A percentile compares a stretch with the other conserved stretches of the same genome.
Evolutionary conservation across 345 rosid genomes (phyloP).

Genomic region (Chamaenerion angustifolium): DNA sequence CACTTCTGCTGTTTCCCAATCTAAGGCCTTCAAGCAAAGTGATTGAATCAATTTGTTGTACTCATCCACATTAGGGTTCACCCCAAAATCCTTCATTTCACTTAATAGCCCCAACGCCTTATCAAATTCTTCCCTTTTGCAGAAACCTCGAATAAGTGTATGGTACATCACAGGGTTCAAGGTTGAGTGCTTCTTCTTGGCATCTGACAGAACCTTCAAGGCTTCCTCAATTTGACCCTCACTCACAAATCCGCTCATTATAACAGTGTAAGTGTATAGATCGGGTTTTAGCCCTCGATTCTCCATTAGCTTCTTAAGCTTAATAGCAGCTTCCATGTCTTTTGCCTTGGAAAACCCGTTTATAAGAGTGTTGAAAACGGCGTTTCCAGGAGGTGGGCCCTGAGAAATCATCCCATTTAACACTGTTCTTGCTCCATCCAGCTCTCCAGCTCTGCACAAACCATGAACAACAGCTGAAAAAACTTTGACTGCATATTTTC

Average conservation of each 20-base stretch:
- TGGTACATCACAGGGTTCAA: slow-evolving; percentile 63
- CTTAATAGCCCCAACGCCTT: slow-evolving; percentile 48
- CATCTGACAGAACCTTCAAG: slow-evolving; percentile 35
- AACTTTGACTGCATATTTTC: slow-evolving; percentile 48
- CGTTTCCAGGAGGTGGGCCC: slow-evolving; percentile 80
- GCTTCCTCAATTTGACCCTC: slow-evolving; percentile 74
- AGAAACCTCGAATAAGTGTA: slow-evolving; percentile 61
- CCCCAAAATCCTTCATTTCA: slow-evolving; percentile 61
- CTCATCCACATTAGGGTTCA: slow-evolving; percentile 52
- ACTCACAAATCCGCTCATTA: slow-evolving; percentile 62
- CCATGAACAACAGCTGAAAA: slow-evolving; percentile 57
- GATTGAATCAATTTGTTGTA: slow-evolving; percentile 72
- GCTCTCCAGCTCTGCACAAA: slow-evolving; percentile 49
- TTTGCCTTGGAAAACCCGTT: slow-evolving; percentile 43
- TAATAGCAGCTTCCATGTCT: slow-evolving; percentile 42
- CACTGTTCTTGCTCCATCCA: slow-evolving; percentile 41
- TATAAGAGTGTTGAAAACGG: slow-evolving; percentile 50
- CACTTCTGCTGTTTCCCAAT: too few species aligned
- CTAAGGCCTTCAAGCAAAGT: slow-evolving; percentile 63
- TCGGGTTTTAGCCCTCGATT: slow-evolving; percentile 70
- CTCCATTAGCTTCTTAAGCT: slow-evolving; percentile 54
- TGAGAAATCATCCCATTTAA: slow-evolving; percentile 52
- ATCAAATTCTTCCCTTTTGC: slow-evolving; percentile 65
- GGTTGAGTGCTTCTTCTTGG: slow-evolving; percentile 58
- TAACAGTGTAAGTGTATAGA: slow-evolving; percentile 58